A percentile compares a stretch with the other conserved stretches of the same genome.
Conservation (phyloP, 1,284 basidiomycete genomes). For the Earliella scabrosa region DNA sequence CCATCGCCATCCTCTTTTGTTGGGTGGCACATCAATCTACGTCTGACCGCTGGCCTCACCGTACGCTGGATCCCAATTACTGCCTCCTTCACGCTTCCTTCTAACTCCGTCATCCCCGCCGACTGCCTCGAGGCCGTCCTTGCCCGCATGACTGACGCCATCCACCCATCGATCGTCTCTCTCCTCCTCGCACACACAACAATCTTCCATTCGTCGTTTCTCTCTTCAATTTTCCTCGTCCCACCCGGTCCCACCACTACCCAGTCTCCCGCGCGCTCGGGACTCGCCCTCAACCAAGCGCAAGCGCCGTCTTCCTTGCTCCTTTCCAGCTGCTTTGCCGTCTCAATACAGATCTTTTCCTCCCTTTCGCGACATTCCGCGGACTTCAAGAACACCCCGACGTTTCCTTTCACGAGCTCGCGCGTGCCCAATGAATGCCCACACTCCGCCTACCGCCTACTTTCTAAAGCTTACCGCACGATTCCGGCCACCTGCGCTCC, state of each 20-base stretch:
- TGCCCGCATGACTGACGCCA: constrained; percentile 4
- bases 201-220: neutral
- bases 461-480: constrained; percentile 14
- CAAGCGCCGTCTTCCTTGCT: constrained; percentile 1
- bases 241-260: neutral
- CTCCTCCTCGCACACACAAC: neutral
- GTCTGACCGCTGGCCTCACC: neutral
- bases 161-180: neutral
- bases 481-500: neutral
- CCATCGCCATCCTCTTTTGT: neutral
- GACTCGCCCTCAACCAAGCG: neutral
- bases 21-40: neutral
- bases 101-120: constrained; percentile 17
- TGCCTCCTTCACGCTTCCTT: neutral
- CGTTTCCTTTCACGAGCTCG: too few species aligned
- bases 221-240: neutral
- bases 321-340: neutral
- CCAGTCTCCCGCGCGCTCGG: neutral
- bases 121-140: constrained; percentile 9
- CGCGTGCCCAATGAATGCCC: neutral
- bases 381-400: too few species aligned
- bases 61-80: neutral
- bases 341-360: neutral
- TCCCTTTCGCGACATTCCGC: neutral
- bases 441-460: neutral